These are phyloP conservation scores for Ulota crispa DNA, from an alignment of 225 moss, liverwort and hornwort genomes.

Conservation along the genomic window DNA sequence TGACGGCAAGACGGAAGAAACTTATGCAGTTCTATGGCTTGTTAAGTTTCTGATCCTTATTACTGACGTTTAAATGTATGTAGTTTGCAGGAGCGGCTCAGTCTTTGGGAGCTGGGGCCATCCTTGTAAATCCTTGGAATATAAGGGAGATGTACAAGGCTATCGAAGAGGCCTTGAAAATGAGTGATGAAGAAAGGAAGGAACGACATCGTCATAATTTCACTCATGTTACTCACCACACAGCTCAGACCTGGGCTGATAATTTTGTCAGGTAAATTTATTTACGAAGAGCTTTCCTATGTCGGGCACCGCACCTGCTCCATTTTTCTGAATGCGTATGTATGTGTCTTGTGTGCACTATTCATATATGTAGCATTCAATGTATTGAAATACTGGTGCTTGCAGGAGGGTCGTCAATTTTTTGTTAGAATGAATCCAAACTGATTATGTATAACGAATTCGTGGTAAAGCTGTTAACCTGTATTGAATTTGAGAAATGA, in stretches of 20 bases:
- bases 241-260: slow-evolving; percentile 97
- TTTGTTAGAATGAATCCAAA: background rate
- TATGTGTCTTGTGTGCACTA: slow-evolving; percentile 16
- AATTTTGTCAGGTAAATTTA: slow-evolving; percentile 77
- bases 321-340: slow-evolving; percentile 20
- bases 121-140: slow-evolving; percentile 97
- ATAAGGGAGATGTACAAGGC: slow-evolving; percentile 89
- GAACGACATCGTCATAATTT: slow-evolving; percentile 87
- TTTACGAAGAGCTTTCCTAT: slow-evolving; percentile 26
- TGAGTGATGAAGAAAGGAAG: slow-evolving; percentile 75
- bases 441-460: background rate
- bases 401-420: slow-evolving; percentile 19
- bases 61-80: slow-evolving; percentile 28
- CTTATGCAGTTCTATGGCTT: background rate
- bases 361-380: slow-evolving; percentile 19
- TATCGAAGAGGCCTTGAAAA: slow-evolving; percentile 80
- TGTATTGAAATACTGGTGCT: slow-evolving; percentile 17
- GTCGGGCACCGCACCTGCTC: slow-evolving; percentile 19
- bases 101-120: slow-evolving; percentile 94
- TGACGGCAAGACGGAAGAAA: slow-evolving; percentile 38
- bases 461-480: background rate
- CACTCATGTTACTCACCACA: slow-evolving; percentile 87
- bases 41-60: slow-evolving; percentile 20
- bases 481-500: slow-evolving; percentile 10
- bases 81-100: slow-evolving; percentile 98